Evolutionary conservation across 768 basidiomycete genomes (phyloP), one percentile per base, ranked within the genome.

Genomic region (Kwoniella mangroviensis): DNA sequence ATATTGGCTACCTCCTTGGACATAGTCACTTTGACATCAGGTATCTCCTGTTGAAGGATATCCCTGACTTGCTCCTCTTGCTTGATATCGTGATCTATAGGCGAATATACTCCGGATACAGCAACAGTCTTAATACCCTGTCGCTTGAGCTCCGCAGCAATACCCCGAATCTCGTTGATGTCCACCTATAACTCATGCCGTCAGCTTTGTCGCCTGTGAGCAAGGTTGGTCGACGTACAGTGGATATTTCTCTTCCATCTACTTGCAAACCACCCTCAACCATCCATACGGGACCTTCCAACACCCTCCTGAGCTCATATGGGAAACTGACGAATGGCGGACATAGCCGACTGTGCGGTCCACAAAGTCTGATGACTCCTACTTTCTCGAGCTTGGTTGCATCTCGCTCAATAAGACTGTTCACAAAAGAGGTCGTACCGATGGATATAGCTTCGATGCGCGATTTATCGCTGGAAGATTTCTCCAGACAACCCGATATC

Each of bases 371-470:
- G 58, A 90, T 85, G 45, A 90, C 88, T 0, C 88, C 90, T 0
- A 90, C 89, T 56, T 86, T 86, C 55, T 86, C 85, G 15, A 90
- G 81, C n/a, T 87, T 84, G 2, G 85, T 70, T 5, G 86, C 81
- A 77, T 90, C 87, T 26, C 86, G 79, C 81, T 90, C 88, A 19
- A 90, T 84, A 2, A 90, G 86, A 1, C 88, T 88, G 71, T 90
- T 88, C 26, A 88, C 84, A 67, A 88, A 88, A 75, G 87, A 86
- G 84, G 89, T 90, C 0, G 89, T 90, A 42, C 90, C 89, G 69
- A 90, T 87, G 42, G 87, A 85, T 69, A 90, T 76, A 6, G 87
- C 86, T 60, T 87, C 83, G 42, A 90, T 84, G 1, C 84, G 73
- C 1, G 82, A 69, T 4, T 83, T 80, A 59, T 84, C 78, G 5